These are phyloP conservation scores for Phytophthora colocasiae DNA, from an alignment of 352 stramenopile genomes.

Conservation along the genomic window DNA sequence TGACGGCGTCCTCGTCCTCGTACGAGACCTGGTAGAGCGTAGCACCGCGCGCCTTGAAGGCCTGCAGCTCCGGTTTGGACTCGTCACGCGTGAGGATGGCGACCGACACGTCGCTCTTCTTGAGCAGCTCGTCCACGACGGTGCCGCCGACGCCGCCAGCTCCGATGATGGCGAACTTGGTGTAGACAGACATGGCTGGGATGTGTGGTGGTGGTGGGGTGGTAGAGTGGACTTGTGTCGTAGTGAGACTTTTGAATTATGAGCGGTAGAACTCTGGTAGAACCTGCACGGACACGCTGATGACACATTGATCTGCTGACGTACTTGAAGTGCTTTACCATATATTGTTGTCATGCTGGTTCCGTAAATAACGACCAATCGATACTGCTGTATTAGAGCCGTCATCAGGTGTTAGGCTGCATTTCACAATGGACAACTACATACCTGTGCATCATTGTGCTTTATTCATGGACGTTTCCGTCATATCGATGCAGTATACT, in stretches of 20 bases:
- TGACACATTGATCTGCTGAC: too few relatives aligned
- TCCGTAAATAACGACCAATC: too few relatives aligned
- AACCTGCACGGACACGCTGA: neutral
- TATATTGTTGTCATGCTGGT: too few relatives aligned
- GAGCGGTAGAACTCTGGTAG: neutral
- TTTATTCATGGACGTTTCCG: too few relatives aligned
- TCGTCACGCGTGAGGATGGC: neutral
- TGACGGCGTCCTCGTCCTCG: neutral
- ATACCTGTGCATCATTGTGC: too few relatives aligned
- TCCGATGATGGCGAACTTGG: conserved; percentile 31
- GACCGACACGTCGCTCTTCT: neutral
- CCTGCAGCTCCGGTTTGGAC: neutral
- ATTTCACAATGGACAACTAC: too few relatives aligned
- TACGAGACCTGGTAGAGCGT: neutral
- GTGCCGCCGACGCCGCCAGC: conserved; percentile 31
- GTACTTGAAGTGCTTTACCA: too few relatives aligned
- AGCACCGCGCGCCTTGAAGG: neutral
- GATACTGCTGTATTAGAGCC: too few relatives aligned
- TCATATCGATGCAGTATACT: too few relatives aligned
- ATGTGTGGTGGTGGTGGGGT: neutral
- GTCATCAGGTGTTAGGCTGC: too few relatives aligned
- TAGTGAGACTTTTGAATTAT: conserved; percentile 23
- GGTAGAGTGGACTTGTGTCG: conserved; percentile 15
- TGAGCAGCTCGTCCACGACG: neutral
- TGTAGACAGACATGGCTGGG: conserved; percentile 16